Percentiles rank a stretch among this genome's conserved stretches.
phyloP scores from a whole-genome alignment of 148 eudicot species.

The Beta vulgaris region DNA sequence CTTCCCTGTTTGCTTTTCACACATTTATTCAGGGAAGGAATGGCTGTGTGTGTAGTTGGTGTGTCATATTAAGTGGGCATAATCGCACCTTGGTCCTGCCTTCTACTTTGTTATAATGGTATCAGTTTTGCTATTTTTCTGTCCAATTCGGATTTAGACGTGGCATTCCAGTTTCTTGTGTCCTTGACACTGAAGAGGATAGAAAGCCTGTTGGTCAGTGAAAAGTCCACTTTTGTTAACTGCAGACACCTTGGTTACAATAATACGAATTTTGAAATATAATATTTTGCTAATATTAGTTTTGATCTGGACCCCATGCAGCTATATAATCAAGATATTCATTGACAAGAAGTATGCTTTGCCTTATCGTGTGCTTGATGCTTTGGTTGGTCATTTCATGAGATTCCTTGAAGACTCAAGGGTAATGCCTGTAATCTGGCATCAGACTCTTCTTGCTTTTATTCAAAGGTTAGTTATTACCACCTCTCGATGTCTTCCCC shows the following conservation, averaged over 20 bases:
- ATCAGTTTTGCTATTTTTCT: neutral
- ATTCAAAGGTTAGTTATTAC: slow-evolving; percentile 61
- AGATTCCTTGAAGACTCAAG: slow-evolving; percentile 71
- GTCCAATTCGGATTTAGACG: neutral
- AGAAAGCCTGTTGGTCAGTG: too few relatives aligned
- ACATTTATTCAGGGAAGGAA: neutral
- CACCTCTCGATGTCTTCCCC: neutral
- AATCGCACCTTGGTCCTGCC: neutral
- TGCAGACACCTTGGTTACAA: too few relatives aligned
- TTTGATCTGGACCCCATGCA: slow-evolving; percentile 37
- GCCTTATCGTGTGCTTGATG: slow-evolving; percentile 91
- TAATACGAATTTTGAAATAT: neutral
- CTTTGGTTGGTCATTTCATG: slow-evolving; percentile 85
- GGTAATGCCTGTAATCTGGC: slow-evolving; percentile 96
- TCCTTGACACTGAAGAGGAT: too few relatives aligned
- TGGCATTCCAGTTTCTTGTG: neutral
- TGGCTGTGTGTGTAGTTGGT: neutral
- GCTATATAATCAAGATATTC: slow-evolving; percentile 80
- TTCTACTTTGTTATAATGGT: neutral
- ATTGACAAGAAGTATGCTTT: slow-evolving; percentile 91
- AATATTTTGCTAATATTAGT: neutral
- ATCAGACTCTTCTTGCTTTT: slow-evolving; percentile 92
- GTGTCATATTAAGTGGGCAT: neutral
- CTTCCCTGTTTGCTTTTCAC: neutral
- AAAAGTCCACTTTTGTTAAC: too few relatives aligned